Conservation (phyloP, 1,284 basidiomycete genomes). For the Fomitopsis schrenkii region DNA sequence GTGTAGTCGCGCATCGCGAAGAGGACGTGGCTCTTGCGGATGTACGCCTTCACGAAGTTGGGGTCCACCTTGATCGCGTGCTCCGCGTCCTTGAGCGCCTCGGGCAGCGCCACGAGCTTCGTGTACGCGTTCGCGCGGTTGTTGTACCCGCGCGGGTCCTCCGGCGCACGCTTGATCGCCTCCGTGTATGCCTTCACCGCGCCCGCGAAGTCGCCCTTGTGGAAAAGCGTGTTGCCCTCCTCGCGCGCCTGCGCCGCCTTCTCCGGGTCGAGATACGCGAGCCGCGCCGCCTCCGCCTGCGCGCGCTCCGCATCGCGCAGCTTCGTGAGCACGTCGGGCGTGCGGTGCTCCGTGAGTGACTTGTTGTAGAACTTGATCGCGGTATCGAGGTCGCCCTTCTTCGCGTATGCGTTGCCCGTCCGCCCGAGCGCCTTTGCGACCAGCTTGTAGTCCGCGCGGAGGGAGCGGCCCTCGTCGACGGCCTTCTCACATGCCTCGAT, state of each 20-base stretch:
- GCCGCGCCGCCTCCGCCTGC: slow-evolving; percentile 74
- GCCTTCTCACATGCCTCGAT: slow-evolving; percentile 95
- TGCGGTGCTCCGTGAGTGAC: slow-evolving; percentile 95
- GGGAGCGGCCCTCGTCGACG: slow-evolving; percentile 84
- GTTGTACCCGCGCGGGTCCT: slow-evolving; percentile 91
- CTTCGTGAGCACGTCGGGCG: slow-evolving; percentile 90
- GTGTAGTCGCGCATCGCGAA: slow-evolving; percentile 91
- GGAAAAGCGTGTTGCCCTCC: slow-evolving; percentile 92
- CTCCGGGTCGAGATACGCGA: slow-evolving; percentile 88
- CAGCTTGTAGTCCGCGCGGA: slow-evolving; percentile 79
- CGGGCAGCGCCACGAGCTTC: slow-evolving; percentile 91
- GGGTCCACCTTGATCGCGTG: slow-evolving; percentile 92
- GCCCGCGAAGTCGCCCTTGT: slow-evolving; percentile 86
- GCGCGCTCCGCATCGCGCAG: slow-evolving; percentile 82
- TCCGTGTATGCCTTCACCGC: slow-evolving; percentile 94
- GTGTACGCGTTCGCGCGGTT: slow-evolving; percentile 97
- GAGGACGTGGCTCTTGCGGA: slow-evolving; percentile 89
- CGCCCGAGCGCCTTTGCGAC: slow-evolving; percentile 88
- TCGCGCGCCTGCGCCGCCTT: slow-evolving; percentile 84
- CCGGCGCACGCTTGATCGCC: slow-evolving; percentile 93
- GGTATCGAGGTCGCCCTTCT: slow-evolving; percentile 72
- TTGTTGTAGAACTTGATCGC: slow-evolving; percentile 92
- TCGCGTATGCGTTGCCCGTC: slow-evolving; percentile 82
- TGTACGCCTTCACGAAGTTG: slow-evolving; percentile 91
- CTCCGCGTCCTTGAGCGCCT: slow-evolving; percentile 95